These are phyloP conservation scores for Waltergamsia citrina DNA, from an alignment of 2,329 filamentous ascomycete genomes.

Conservation along the genomic window DNA sequence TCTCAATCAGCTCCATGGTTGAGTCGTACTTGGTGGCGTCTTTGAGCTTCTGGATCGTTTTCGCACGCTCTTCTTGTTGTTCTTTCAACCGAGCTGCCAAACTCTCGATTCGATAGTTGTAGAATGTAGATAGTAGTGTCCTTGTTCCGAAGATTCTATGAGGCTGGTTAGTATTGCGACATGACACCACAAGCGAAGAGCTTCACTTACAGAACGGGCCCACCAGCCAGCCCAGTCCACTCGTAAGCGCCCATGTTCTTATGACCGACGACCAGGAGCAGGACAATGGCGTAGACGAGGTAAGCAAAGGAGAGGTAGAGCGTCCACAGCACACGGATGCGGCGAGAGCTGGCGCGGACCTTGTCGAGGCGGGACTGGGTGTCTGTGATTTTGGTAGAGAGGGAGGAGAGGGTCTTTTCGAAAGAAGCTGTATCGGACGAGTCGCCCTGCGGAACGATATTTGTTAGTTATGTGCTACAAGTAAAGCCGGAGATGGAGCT, in stretches of 20 bases:
- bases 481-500: conserved; percentile 1
- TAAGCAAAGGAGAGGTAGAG: conserved; percentile 88
- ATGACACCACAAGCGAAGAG: background rate
- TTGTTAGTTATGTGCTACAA: background rate
- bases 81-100: conserved; percentile 62
- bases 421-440: conserved; percentile 82
- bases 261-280: conserved; percentile 78
- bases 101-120: conserved; percentile 69
- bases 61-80: conserved; percentile 68
- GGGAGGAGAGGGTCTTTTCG: conserved; percentile 76
- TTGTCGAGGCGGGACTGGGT: conserved; percentile 66
- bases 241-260: conserved; percentile 67
- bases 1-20: conserved; percentile 84
- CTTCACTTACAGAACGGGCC: conserved; percentile 60
- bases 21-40: conserved; percentile 93
- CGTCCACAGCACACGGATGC: conserved; percentile 77
- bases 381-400: conserved; percentile 74
- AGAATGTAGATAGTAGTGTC: conserved; percentile 53
- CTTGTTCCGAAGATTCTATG: conserved; percentile 60
- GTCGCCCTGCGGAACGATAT: conserved; percentile 45
- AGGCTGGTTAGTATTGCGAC: background rate
- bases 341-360: conserved; percentile 61
- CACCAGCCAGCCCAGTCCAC: conserved; percentile 68
- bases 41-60: conserved; percentile 90
- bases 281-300: conserved; percentile 73